Percentiles rank a stretch among this genome's conserved stretches.
These are phyloP conservation scores for Pseudozyma hubeiensis DNA, from an alignment of 1,284 basidiomycete species.

Conservation along the genomic window DNA sequence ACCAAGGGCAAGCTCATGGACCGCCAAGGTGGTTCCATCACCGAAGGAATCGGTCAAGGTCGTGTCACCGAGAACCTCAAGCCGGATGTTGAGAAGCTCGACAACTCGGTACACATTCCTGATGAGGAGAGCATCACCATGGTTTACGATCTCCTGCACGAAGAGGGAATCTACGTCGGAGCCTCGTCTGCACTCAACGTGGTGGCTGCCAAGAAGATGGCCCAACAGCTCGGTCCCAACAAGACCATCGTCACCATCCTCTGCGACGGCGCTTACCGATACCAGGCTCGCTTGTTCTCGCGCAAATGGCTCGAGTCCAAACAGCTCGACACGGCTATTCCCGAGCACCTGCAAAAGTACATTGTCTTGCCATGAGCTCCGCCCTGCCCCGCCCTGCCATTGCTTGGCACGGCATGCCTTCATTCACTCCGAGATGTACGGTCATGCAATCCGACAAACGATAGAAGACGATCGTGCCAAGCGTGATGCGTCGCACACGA, in stretches of 20 bases:
- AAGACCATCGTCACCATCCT: constrained; percentile 87
- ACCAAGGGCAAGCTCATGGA: constrained; percentile 80
- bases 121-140: constrained; percentile 92
- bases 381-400: no score
- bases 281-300: constrained; percentile 96
- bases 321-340: constrained; percentile 82
- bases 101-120: constrained; percentile 85
- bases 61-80: constrained; percentile 93
- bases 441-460: not conserved
- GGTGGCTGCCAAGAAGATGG: constrained; percentile 89
- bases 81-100: constrained; percentile 80
- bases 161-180: constrained; percentile 95
- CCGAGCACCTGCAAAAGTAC: constrained; percentile 87
- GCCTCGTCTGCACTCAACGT: constrained; percentile 96
- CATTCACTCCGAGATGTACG: no score
- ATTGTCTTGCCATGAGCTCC: constrained; percentile 75
- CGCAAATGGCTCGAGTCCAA: constrained; percentile 91
- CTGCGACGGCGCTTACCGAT: constrained; percentile 94
- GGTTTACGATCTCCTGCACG: constrained; percentile 91
- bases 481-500: not conserved
- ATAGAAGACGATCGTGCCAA: not conserved
- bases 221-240: constrained; percentile 82
- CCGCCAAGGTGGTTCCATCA: constrained; percentile 88
- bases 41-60: constrained; percentile 98
- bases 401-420: no score